Percentiles rank a stretch among this genome's conserved stretches.
Evolutionary conservation across 2,329 filamentous ascomycete species (phyloP).

Genomic region (Volutella citrinella): DNA sequence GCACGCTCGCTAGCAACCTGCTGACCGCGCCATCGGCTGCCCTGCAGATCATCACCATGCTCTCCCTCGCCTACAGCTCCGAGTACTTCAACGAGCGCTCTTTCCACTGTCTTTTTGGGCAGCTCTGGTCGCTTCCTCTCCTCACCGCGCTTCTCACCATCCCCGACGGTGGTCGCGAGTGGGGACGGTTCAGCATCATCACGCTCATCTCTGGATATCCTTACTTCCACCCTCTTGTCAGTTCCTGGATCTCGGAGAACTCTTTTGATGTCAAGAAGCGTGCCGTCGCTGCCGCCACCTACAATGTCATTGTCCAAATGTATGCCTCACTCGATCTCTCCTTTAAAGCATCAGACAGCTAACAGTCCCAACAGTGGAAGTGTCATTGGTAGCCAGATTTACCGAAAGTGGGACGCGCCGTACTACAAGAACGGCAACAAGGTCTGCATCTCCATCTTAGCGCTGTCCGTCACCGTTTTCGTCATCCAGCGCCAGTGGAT

Average conservation of each 20-base stretch:
- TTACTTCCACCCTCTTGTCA: conserved; percentile 55
- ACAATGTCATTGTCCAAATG: conserved; percentile 47
- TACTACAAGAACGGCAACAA: conserved; percentile 58
- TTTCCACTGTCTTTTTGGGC: conserved; percentile 49
- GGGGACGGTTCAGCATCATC: conserved; percentile 49
- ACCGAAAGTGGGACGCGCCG: conserved; percentile 49
- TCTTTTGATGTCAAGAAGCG: conserved; percentile 48
- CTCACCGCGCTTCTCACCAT: conserved; percentile 49
- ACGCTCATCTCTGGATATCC: conserved; percentile 54
- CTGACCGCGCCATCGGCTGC: conserved; percentile 58
- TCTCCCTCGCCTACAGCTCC: conserved; percentile 51
- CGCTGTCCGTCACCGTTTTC: conserved; percentile 47
- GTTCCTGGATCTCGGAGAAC: conserved; percentile 49
- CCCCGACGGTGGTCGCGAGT: conserved; percentile 45
- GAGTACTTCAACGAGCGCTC: conserved; percentile 54
- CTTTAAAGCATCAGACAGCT: no score
- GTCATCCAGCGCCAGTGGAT: conserved; percentile 45
- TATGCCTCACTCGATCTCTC: conserved; percentile 7
- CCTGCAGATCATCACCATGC: conserved; percentile 55
- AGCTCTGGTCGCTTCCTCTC: conserved; percentile 51
- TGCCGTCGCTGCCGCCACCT: conserved; percentile 45
- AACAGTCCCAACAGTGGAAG: conserved; percentile 32
- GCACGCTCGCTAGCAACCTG: conserved; percentile 59
- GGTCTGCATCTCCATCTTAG: conserved; percentile 51
- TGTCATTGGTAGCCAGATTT: conserved; percentile 45